These are phyloP conservation scores for Papiliotrema fonsecae DNA, from an alignment of 1,284 basidiomycete species.

Conservation along the genomic window DNA sequence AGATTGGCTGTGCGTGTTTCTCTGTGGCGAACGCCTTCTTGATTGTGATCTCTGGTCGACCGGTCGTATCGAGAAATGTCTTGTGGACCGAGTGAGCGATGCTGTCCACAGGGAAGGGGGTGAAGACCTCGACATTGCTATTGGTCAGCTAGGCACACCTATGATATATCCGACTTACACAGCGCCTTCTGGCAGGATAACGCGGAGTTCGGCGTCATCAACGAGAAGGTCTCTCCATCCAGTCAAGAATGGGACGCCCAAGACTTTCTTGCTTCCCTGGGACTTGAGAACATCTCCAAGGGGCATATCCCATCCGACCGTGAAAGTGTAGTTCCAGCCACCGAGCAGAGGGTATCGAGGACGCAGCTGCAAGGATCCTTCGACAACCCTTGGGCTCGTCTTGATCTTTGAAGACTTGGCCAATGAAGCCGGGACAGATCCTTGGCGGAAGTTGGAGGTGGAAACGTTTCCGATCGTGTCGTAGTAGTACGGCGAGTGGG, in stretches of 20 bases:
- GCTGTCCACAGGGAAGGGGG: conserved; percentile 70
- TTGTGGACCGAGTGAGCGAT: conserved; percentile 62
- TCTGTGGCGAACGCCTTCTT: conserved; percentile 70
- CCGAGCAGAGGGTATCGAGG: conserved; percentile 92
- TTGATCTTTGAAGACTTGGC: conserved; percentile 41
- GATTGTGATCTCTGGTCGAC: conserved; percentile 73
- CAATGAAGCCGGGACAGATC: conserved; percentile 17
- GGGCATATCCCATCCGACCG: conserved; percentile 85
- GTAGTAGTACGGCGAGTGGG: conserved; percentile 77
- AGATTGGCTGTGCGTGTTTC: conserved; percentile 57
- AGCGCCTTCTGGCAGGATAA: conserved; percentile 91
- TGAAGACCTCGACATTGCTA: conserved; percentile 69
- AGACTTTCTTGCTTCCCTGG: conserved; percentile 55
- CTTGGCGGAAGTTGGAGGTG: conserved; percentile 74
- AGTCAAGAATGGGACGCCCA: conserved; percentile 83
- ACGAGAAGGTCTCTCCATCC: conserved; percentile 73
- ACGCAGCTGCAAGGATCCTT: conserved; percentile 64
- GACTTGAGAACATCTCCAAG: conserved; percentile 56
- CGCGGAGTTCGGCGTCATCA: conserved; percentile 69
- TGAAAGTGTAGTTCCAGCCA: conserved; percentile 97
- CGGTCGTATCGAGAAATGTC: conserved; percentile 90
- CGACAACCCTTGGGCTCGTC: conserved; percentile 52
- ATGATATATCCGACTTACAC: conserved; percentile 56
- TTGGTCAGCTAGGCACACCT: conserved; percentile 2
- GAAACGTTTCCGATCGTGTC: conserved; percentile 95